Base-by-base conservation (phyloP, 1,284 basidiomycete genomes). In the Ustilago crameri region DNA sequence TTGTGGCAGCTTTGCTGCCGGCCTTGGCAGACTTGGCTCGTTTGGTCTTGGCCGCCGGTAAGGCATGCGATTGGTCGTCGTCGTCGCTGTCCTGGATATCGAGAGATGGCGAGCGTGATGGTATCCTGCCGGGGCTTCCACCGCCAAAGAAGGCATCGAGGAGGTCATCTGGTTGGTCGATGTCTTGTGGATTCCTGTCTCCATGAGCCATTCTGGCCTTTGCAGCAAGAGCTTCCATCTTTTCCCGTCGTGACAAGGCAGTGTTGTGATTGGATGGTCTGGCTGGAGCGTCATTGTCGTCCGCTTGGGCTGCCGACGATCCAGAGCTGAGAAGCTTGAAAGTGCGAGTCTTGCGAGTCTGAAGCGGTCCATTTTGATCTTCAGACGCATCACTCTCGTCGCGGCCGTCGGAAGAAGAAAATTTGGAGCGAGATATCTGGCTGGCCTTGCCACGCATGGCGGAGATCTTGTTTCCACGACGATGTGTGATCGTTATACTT, bases 61-160 rank as follows among this genome's bases (percentile, higher is more conserved):
- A 64, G 9, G 57, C 69, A 26, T 73, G 60, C 35, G 67, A 56
- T 51, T 68, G 55, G 23, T 72, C 64, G 34, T 68, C 70, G 2
- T 61, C 57, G 48, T 69, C 61, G 32, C 57, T 69, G 35, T 45
- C 51, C 20, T 64, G 61, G 17, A 65, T 66, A 27, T 72, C 62
- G 41, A 68, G 58, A 14, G 60, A 66, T 14, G 63, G 61, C 18
- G 61, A 74, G 23, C 62, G 53, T 37, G 58, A 65, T 5, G 48
- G 51, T 7, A 51, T 51, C 18, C 49, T 42, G 1, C 32, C 49
- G 1, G 53, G 57, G 5, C 57, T 63, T 7, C 23, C 43, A 9
- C 34, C 41, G 3, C 55, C 53, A 15, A 70, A 59, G 45, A 70
- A 70, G 23, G 50, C 53, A 20, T 61, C 58, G 20, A 65, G 18